Conservation (phyloP, 495 filamentous ascomycete species). For the Penicillium alfredii region DNA sequence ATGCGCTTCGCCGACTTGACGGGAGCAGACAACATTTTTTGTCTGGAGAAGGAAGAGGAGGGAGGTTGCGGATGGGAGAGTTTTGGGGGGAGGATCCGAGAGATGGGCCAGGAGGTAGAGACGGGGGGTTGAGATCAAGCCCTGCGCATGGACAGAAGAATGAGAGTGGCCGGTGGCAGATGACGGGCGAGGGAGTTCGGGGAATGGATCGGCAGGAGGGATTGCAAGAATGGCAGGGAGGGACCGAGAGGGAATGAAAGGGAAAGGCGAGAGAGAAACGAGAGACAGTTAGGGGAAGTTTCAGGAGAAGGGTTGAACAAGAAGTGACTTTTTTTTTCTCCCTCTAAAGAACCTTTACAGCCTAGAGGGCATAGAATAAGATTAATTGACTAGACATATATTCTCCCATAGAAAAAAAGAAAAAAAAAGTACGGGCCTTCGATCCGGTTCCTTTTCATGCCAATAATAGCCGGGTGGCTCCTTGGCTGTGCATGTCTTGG, state of each 20-base stretch:
- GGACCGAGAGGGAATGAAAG: conserved; percentile 11
- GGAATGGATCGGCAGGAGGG: conserved; percentile 46
- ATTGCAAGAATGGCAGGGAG: conserved; percentile 31
- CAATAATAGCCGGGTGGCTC: conserved; percentile 9
- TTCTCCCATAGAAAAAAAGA: conserved; percentile 2
- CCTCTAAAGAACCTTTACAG: too few relatives aligned
- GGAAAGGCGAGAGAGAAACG: neutral
- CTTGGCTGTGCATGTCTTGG: conserved; percentile 11
- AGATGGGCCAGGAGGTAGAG: conserved; percentile 5
- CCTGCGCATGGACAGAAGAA: conserved; percentile 17
- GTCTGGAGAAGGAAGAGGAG: conserved; percentile 5
- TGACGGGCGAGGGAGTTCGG: conserved; percentile 9
- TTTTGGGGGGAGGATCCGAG: conserved; percentile 2
- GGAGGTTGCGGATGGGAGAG: conserved; percentile 6
- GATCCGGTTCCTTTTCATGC: conserved; percentile 18
- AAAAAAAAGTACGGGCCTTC: conserved; percentile 9
- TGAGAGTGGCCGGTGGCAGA: conserved; percentile 12
- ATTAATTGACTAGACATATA: neutral
- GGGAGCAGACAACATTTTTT: conserved; percentile 43
- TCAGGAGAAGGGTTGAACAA: conserved; percentile 1
- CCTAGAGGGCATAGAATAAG: too few relatives aligned
- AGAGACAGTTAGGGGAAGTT: conserved; percentile 6
- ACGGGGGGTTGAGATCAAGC: conserved; percentile 10
- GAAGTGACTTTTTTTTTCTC: too few relatives aligned
- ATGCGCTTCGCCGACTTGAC: conserved; percentile 47